phyloP scores from a whole-genome alignment of 208 protist species.

The Leishmania amazonensis region DNA sequence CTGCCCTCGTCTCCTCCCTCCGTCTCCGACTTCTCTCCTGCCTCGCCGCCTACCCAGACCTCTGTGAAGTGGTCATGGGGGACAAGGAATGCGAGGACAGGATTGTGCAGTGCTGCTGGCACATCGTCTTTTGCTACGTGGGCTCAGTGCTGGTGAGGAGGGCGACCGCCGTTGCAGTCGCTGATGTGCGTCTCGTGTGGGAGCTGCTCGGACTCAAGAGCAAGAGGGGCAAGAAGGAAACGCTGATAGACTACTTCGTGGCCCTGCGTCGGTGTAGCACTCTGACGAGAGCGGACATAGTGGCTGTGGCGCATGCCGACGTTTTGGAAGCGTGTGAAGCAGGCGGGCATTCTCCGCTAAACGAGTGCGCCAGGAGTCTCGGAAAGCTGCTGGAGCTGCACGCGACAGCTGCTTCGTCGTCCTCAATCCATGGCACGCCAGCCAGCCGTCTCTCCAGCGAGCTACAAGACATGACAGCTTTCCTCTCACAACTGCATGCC shows the following conservation, averaged over 20 bases:
- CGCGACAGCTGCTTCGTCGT: background rate
- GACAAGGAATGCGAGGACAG: conserved; percentile 22
- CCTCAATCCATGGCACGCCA: background rate
- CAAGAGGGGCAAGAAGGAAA: conserved; percentile 15
- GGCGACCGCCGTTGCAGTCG: conserved; percentile 38
- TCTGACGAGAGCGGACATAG: conserved; percentile 3
- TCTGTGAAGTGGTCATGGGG: conserved; percentile 39
- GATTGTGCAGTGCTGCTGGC: conserved; percentile 53
- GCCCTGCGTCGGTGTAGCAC: conserved; percentile 26
- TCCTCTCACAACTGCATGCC: conserved; percentile 7
- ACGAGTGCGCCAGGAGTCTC: background rate
- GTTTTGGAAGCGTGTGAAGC: background rate
- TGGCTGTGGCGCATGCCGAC: background rate
- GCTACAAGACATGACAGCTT: background rate
- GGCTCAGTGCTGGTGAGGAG: conserved; percentile 47
- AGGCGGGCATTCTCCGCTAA: background rate
- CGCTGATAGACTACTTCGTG: conserved; percentile 20
- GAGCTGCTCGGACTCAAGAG: conserved; percentile 19
- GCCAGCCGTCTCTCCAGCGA: background rate
- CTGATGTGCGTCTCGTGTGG: conserved; percentile 31
- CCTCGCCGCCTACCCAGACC: conserved; percentile 45
- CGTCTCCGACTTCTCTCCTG: conserved; percentile 66
- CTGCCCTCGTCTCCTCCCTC: conserved; percentile 67
- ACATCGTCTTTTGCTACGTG: conserved; percentile 43
- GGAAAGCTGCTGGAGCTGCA: background rate